A percentile compares a stretch with the other conserved stretches of the same genome.
Evolutionary conservation across 345 rosid species (phyloP).

Genomic region (Arabis hirsuta): DNA sequence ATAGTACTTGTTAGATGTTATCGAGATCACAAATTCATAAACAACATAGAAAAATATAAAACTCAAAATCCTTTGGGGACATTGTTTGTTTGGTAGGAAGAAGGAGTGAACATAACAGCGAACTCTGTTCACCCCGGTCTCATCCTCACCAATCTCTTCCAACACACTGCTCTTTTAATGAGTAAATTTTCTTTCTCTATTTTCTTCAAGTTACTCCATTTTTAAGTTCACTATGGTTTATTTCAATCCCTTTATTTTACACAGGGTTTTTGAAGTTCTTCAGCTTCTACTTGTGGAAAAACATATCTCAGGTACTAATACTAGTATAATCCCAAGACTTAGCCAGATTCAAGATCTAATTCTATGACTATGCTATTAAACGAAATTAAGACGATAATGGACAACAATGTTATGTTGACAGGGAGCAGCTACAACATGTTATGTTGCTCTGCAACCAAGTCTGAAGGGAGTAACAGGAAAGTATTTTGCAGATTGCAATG

Average conservation of each 20-base stretch:
- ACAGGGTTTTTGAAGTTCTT: constrained; percentile 66
- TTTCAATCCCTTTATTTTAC: neutral
- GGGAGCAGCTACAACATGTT: constrained; percentile 99
- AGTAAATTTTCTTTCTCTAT: constrained; percentile 49
- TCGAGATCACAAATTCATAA: constrained; percentile 30
- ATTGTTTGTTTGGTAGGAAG: constrained; percentile 57
- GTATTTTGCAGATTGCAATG: constrained; percentile 83
- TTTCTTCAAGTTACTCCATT: neutral
- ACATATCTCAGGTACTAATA: constrained; percentile 74
- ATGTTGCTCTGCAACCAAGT: constrained; percentile 74
- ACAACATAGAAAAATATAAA: neutral
- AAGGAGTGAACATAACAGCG: constrained; percentile 77
- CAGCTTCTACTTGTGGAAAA: constrained; percentile 77
- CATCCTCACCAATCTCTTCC: constrained; percentile 86
- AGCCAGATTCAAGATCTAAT: constrained; percentile 12
- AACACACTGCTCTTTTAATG: constrained; percentile 61
- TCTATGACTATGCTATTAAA: constrained; percentile 6
- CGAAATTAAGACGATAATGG: neutral
- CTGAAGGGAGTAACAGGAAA: constrained; percentile 71
- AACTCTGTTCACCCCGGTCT: constrained; percentile 93
- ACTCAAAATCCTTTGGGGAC: constrained; percentile 1
- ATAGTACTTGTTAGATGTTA: neutral
- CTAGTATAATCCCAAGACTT: neutral
- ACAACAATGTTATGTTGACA: constrained; percentile 29
- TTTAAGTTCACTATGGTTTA: neutral